Conservation (phyloP, 1,284 basidiomycete genomes). For the Cryptococcus sp. region DNA sequence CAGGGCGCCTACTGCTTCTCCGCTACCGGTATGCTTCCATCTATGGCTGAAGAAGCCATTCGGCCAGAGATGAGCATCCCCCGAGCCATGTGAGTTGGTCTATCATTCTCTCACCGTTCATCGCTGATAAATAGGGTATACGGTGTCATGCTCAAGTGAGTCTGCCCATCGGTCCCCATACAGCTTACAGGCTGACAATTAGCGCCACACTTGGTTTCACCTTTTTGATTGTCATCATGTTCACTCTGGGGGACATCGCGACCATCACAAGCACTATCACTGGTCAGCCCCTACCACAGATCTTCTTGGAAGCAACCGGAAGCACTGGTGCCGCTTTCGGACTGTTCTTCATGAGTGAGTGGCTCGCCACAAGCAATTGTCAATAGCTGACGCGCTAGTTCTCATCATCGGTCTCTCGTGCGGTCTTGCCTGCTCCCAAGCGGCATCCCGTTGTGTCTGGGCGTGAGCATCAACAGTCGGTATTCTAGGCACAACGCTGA, state of each 20-base stretch:
- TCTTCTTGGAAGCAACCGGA: conserved; percentile 48
- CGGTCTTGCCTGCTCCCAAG: conserved; percentile 43
- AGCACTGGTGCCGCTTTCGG: conserved; percentile 46
- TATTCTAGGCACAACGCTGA: not conserved
- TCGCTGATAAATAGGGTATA: conserved; percentile 14
- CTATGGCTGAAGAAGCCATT: conserved; percentile 46
- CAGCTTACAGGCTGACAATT: not conserved
- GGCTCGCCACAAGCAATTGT: not conserved
- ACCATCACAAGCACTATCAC: conserved; percentile 40
- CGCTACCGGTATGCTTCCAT: conserved; percentile 42
- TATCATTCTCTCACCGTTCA: not conserved
- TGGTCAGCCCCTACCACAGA: conserved; percentile 48
- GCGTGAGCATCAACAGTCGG: conserved; percentile 21
- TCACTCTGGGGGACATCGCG: conserved; percentile 46
- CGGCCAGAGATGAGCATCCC: conserved; percentile 40
- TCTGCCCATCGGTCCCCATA: conserved; percentile 1
- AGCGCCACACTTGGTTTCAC: conserved; percentile 30
- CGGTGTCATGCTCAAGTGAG: conserved; percentile 22
- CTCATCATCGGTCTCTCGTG: conserved; percentile 48
- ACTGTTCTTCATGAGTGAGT: conserved; percentile 37
- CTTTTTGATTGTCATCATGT: conserved; percentile 48
- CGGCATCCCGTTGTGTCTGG: conserved; percentile 36
- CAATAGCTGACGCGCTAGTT: conserved; percentile 19
- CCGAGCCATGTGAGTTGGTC: conserved; percentile 36
- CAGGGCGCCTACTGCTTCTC: conserved; percentile 37